Evolutionary conservation across 176 grass and related monocot genomes (phyloP), one percentile per base, ranked within the genome.

Genomic region (Oryza glaberrima): DNA sequence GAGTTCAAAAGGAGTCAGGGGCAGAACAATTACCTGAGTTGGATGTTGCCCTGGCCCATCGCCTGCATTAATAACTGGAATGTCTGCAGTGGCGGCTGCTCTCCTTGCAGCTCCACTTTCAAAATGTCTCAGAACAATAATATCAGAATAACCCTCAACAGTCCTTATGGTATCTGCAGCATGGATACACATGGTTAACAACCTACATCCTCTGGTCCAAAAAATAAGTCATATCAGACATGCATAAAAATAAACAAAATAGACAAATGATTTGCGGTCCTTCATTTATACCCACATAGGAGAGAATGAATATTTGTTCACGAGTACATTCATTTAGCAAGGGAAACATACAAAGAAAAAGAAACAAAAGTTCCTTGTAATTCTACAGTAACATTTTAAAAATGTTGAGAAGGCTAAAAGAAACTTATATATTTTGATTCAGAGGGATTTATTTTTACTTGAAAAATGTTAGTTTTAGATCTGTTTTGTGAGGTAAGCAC

Each of bases 11-110:
- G 5, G 15, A 69, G 49, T 20, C 16, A 40, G 73, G 34, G 45
- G 56, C 67, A 84, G 49, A 85, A 84, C 71, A 83, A 52, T 78
- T 83, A 94, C 93, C 91, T 95, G 93, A 41, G 93, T 94, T 65
- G 89, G 93, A 82, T 98, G 96, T 58, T 95, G 91, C 63, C 96
- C 96, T 44, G 93, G 93, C 60, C 96, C 93, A 88, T 98, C 93
- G 32, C 91, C 91, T 40, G 93, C 91, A 85, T 98, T 94, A 89
- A 98, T 95, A 77, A 92, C 89, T 38, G 93, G 91, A 93, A 98
- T 92, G 47, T 75, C 46, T 0, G 93, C 93, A 17, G 83, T 92
- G 38, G 78, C 83, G 4, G 96, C 89, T 63, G 96, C 93, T 83
- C 89, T 88, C 47, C 70, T 92, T 69, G 96, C 91, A 71, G 93